Evolutionary conservation across 2,329 filamentous ascomycete species (phyloP), one percentile per base, ranked within the genome.

Genomic region (Colletotrichum lentis): DNA sequence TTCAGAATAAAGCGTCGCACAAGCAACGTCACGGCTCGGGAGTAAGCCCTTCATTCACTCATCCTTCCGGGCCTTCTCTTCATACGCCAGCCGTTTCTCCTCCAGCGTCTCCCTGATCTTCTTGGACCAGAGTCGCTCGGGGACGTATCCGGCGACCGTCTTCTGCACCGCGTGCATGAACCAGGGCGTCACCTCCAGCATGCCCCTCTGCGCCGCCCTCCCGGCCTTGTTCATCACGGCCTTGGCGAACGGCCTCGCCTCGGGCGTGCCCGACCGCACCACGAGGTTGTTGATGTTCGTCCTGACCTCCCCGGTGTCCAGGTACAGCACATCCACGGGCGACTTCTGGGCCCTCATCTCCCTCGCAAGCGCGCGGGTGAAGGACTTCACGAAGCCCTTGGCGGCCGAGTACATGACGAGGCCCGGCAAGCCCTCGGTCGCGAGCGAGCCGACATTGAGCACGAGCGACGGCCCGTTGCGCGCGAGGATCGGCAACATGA

Each of bases 301-400:
- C 16, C 55, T 64, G 53, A 77, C 74, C n/a, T 78, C 75, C 16
- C 74, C 74, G 8, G 72, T 73, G 14, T 76, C 58, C 18, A 78
- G 69, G 27, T 71, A 71, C 14, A 79, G 41, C 37, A 73, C 74
- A 50, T 77, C 75, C 31, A 79, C 71, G 12, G 73, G 73, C 39
- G 31, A 67, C 12, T 68, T 66, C 18, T 69, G 58, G 6, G 69
- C 64, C n/a, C 62, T 68, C 52, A 78, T 71, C 63, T 79, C 76
- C 20, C 75, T 68, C 7, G 73, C 71, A 5, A 79, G 66, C 0
- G 69, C 73, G 10, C 59, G 69, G 55, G 72, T 75, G n/a, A 77
- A 73, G 12, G 70, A 69, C 31, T 71, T 71, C 67, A 76, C 74
- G 59, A 78, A 77, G 3, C 72, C 76, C 72, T 77, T 78, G 39